Base-by-base conservation (phyloP, 306 rosid species). In the Cucurbita ficifolia region DNA sequence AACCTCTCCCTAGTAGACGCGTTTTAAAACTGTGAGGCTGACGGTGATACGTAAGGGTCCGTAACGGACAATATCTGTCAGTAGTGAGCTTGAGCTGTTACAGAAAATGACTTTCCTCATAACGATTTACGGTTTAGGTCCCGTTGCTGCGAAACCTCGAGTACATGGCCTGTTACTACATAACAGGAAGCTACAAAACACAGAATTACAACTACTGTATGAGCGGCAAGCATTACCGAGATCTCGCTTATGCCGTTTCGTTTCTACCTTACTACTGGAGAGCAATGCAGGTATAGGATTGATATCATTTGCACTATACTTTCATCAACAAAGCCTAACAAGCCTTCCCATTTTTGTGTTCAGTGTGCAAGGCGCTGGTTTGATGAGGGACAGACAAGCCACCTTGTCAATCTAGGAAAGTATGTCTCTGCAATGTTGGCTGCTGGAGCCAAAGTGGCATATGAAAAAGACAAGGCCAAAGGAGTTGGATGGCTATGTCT, bases 371-470 rank as follows among this genome's bases (percentile, higher is more conserved):
- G 99, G 72, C 77, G 99, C 79, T 95, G 96, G 96, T 91, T 95
- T 79, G 99, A 91, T 73, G 99, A 95, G 85, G 99, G 99, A 50
- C 78, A 95, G 75, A 89, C 89, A 71, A 83, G 90, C 71, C 97
- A 95, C 86, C 92, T 95, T 3, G 77, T 88, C 38, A 95, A 95
- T 64, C 85, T 95, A 55, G 99, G 99, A 0, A 95, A 95, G 75
- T 95, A 95, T 81, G 99, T 95, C 5, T 95, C 99, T 8, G 99
- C 99, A 53, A 95, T 95, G 99, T 70, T 95, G 54, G 99, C 99
- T 70, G 99, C 99, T n/a, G 99, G 96, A 39, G 85, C 97, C 21
- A 95, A 89, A 80, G 91, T 95, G 75, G 99, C 97, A 57, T 95
- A 88, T 78, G 97, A 95, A 83, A 91, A 91, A 76, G 97, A 95